Evolutionary conservation across 192 early-diverging fungal genomes (phyloP), one percentile per base, ranked within the genome.

Genomic region (Geosiphon pyriformis): DNA sequence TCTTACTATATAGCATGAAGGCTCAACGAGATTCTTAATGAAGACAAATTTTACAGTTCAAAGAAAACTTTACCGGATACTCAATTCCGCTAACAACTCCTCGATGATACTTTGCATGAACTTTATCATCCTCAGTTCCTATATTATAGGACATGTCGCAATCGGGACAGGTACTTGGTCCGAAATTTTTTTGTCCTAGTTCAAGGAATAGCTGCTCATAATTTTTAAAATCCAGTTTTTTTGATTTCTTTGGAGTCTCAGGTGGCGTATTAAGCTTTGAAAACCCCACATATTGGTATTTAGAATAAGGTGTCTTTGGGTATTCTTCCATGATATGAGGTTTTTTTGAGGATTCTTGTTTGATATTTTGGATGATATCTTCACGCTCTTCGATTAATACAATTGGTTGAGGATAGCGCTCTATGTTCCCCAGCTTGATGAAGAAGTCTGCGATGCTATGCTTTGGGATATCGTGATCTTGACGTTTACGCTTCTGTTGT

Each of bases 91-190:
- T 72, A 26, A 80, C 11, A 23, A 33, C 59, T 10, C 59, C 72
- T 20, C 67, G 64, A 68, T 80, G 78, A 68, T 74, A 76, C 4
- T 65, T 60, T 8, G 73, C 72, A 71, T 80, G 78, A 6, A 76
- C 62, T 27, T 60, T 49, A 26, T 80, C 78, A 27, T 80, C 78
- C 35, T 74, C 78, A 11, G 69, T 72, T n/a, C 78, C 78, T 7
- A 56, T 59, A n/a, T 59, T 69, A 64, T 74, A 80, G 4, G 72
- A 73, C 78, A 80, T 80, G 27, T 70, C 47, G 32, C 78, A 80
- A 30, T 76, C 70, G 20, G 74, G 72, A 54, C 78, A 79, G 25
- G 78, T 51, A 53, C 68, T 18, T 50, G 67, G 27, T 68, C 61
- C 30, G 48, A 68, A 22, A 56, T 65, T 37, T 69, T 71, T 49